These are phyloP conservation scores for Endotrypanum monterogeii DNA, from an alignment of 208 protist species.

Conservation along the genomic window DNA sequence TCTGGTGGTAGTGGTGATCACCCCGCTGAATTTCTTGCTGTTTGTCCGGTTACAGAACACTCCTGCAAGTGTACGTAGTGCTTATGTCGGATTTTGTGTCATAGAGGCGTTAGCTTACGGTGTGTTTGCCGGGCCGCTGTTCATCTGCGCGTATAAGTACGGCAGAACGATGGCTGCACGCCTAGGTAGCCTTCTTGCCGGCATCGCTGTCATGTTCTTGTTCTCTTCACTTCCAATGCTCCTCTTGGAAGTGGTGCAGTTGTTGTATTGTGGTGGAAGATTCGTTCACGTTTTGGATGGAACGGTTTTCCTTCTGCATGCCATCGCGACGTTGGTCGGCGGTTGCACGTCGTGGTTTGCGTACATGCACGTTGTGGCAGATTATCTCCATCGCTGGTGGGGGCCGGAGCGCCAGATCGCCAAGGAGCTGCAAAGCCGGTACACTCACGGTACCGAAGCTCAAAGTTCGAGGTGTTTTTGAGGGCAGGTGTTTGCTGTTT, in stretches of 20 bases:
- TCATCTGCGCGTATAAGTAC: constrained; percentile 88
- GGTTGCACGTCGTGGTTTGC: constrained; percentile 60
- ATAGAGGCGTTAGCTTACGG: constrained; percentile 55
- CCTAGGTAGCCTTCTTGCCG: constrained; percentile 35
- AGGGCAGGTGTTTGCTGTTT: constrained; percentile 25
- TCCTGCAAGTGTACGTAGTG: constrained; percentile 14
- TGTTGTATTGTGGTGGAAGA: constrained; percentile 20
- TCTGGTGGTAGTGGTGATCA: constrained; percentile 55
- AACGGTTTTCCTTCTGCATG: constrained; percentile 56
- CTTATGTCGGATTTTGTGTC: constrained; percentile 63
- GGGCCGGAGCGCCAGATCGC: constrained; percentile 68
- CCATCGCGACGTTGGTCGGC: constrained; percentile 42
- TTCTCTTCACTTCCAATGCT: constrained; percentile 61
- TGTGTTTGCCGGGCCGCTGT: constrained; percentile 49
- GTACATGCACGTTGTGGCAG: constrained; percentile 56
- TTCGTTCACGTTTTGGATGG: constrained; percentile 45
- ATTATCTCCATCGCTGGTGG: constrained; percentile 45
- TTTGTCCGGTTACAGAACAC: constrained; percentile 29
- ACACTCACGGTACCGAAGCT: constrained; percentile 24
- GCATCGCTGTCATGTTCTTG: constrained; percentile 69
- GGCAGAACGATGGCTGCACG: constrained; percentile 38
- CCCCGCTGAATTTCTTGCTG: constrained; percentile 55
- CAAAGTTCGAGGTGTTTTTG: constrained; percentile 10
- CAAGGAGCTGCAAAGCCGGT: constrained; percentile 36
- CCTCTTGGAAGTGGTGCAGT: constrained; percentile 50